Base-by-base conservation (phyloP, 2,329 filamentous ascomycete genomes). In the Nannizziopsis arthrosporioides region DNA sequence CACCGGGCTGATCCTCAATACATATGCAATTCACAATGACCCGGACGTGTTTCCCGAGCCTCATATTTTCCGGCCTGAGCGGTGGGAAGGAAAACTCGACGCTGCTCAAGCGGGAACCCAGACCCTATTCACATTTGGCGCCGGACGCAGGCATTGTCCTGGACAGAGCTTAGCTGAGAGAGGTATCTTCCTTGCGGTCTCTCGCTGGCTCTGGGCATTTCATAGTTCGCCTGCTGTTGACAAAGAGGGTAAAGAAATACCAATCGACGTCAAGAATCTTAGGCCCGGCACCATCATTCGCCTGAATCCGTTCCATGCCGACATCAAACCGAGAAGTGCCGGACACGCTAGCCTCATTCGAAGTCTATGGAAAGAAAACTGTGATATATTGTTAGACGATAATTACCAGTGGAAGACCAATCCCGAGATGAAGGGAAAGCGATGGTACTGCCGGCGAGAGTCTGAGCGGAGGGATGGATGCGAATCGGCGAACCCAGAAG, bases 201-300 rank as follows among this genome's bases (percentile, higher is more conserved):
- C 73, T 0, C 67, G 71, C 1, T 60, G 74, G 0, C 56, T 81
- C 0, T 81, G 77, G 77, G 75, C 57, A 1, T 64, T 63, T 31
- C 42, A 55, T 9, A 54, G 57, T 32, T 30, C 47, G 10, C 31
- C 42, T 7, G 36, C 14, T 1, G 30, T 11, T 30, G 44, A 46
- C 11, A 3, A 39, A 40, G 2, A 32, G 5, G 44, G 44, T 12
- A 46, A 46, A 12, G 19, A 39, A 12, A 46, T 46, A n/a, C 36
- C 44, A 4, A 40, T 46, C 19, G 32, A 46, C 19, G n/a, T n/a
- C 14, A 32, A 40, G 6, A 36, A 39, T 32, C 9, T 46, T 14
- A 38, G 44, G 8, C 44, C 44, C 6, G 44, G 44, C 2, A 14
- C 17, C 4, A 40, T 46, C 12, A 15, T 17, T 32, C 35, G 35